phyloP scores from a whole-genome alignment of 352 stramenopile species.

The Phytophthora idaei region DNA sequence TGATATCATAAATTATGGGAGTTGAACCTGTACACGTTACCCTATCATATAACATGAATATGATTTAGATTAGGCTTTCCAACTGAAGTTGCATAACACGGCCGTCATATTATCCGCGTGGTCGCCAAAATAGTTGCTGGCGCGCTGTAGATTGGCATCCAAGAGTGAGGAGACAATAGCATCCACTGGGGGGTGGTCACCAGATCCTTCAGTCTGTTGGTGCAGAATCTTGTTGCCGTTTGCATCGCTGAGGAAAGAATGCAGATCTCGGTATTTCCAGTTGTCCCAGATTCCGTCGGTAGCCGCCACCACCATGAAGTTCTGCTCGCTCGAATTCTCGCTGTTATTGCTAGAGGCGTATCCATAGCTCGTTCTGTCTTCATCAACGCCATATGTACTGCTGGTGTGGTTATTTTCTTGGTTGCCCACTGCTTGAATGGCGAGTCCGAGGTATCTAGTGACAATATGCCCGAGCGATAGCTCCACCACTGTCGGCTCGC shows the following conservation, averaged over 20 bases:
- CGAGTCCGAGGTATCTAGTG: conserved; percentile 16
- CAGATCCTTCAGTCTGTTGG: conserved; percentile 9
- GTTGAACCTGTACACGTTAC: too few relatives aligned
- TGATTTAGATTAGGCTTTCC: conserved; percentile 4
- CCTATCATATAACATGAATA: neutral
- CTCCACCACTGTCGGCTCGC: conserved; percentile 63
- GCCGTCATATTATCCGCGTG: conserved; percentile 91
- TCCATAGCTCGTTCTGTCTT: conserved; percentile 11
- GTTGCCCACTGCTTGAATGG: conserved; percentile 17
- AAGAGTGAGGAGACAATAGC: conserved; percentile 53
- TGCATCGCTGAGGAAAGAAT: conserved; percentile 45
- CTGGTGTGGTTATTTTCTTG: conserved; percentile 14
- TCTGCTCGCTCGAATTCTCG: conserved; percentile 6
- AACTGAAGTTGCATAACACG: conserved; percentile 59
- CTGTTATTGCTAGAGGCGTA: conserved; percentile 6
- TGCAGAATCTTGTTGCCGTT: conserved; percentile 9
- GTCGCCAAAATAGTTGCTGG: conserved; percentile 74
- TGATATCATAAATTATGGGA: too few relatives aligned
- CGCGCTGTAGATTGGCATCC: conserved; percentile 62
- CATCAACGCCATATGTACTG: conserved; percentile 3
- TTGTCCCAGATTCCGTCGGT: conserved; percentile 91
- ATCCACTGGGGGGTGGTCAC: conserved; percentile 27
- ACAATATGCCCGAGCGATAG: conserved; percentile 52
- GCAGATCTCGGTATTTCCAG: conserved; percentile 85
- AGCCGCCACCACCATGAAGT: conserved; percentile 67